These are phyloP conservation scores for Paratrimastix pyriformis DNA, from an alignment of 78 protist genomes.

Conservation along the genomic window DNA sequence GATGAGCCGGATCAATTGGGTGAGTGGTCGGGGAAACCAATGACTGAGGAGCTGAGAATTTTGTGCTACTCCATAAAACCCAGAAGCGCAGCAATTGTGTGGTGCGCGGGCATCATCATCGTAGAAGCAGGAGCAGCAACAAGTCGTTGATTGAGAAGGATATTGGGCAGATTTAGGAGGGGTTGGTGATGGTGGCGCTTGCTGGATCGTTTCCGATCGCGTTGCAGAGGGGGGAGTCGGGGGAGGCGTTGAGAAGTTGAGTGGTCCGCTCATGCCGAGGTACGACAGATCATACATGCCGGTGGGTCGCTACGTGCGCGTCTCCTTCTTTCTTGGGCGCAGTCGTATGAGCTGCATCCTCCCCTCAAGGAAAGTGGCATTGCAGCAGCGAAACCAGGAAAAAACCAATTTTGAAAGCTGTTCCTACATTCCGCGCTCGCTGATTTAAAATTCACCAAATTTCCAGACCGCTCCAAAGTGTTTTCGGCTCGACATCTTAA, in stretches of 20 bases:
- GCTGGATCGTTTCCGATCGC: background rate
- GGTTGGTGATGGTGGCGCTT: background rate
- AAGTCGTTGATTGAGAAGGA: background rate
- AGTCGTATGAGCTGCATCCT: too few relatives aligned
- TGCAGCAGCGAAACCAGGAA: background rate
- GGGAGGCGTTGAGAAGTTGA: background rate
- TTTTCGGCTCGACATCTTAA: background rate
- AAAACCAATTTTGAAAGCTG: background rate
- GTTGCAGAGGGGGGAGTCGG: background rate
- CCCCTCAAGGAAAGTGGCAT: background rate
- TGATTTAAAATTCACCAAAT: background rate
- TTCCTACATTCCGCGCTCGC: background rate
- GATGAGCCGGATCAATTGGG: too few relatives aligned
- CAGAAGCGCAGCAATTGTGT: too few relatives aligned
- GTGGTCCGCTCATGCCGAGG: background rate
- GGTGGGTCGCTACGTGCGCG: too few relatives aligned
- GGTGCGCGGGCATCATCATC: too few relatives aligned
- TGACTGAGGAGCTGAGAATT: too few relatives aligned
- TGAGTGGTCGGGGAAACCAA: too few relatives aligned
- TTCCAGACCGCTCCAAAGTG: background rate
- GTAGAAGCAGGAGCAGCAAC: background rate
- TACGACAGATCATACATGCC: background rate
- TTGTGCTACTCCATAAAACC: too few relatives aligned
- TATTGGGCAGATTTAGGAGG: too few relatives aligned
- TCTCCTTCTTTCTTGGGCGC: too few relatives aligned